phyloP scores from a whole-genome alignment of 2,329 filamentous ascomycete genomes.

The Arthroderma uncinatum region DNA sequence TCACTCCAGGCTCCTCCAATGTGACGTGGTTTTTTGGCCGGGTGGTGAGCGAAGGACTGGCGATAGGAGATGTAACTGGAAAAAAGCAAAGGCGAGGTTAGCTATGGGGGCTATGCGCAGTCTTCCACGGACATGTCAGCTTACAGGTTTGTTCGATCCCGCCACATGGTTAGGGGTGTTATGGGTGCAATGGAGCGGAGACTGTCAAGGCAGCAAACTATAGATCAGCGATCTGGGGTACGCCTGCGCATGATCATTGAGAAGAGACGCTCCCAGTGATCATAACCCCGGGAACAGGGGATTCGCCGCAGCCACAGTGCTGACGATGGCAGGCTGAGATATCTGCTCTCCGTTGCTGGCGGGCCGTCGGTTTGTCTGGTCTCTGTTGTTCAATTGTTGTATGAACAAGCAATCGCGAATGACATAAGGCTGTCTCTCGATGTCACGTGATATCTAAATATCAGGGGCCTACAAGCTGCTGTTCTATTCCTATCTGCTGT shows the following conservation, averaged over 20 bases:
- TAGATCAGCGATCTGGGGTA: constrained; percentile 3
- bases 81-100: constrained; percentile 9
- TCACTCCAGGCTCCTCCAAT: constrained; percentile 45
- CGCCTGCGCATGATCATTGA: not conserved
- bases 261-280: not conserved
- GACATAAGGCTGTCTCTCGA: not conserved
- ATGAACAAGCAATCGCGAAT: not conserved
- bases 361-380: not conserved
- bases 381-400: not conserved
- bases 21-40: constrained; percentile 70
- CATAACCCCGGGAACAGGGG: not conserved
- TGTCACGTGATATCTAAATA: not conserved
- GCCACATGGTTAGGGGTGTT: constrained; percentile 64
- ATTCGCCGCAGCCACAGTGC: not conserved
- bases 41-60: constrained; percentile 94
- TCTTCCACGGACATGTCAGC: constrained; percentile 20
- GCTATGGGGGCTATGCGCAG: not conserved
- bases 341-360: not conserved
- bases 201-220: not conserved
- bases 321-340: not conserved
- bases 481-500: no score
- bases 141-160: constrained; percentile 97
- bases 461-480: no score
- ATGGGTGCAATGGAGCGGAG: not conserved
- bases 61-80: constrained; percentile 93